phyloP scores from a whole-genome alignment of 2,329 filamentous ascomycete genomes.

The Verticillium nubilum region DNA sequence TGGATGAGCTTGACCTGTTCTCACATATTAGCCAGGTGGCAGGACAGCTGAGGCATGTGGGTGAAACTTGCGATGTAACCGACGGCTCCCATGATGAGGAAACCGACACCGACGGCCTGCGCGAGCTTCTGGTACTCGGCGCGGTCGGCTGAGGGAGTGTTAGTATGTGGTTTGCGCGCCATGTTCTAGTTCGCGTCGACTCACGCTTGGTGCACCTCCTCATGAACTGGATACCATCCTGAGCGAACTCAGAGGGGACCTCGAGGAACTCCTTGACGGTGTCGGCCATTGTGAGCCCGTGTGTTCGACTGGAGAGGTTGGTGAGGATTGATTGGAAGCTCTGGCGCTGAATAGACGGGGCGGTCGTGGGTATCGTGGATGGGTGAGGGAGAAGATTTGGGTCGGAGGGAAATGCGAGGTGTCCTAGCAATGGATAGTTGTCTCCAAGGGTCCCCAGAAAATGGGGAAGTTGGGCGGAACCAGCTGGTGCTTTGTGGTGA shows the following conservation, averaged over 20 bases:
- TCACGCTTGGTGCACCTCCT: conserved; percentile 51
- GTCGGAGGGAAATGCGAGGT: conserved; percentile 12
- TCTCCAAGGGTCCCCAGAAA: conserved; percentile 7
- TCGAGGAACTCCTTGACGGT: conserved; percentile 67
- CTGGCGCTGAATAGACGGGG: background rate
- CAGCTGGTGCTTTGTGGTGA: conserved; percentile 9
- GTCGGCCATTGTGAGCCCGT: conserved; percentile 57
- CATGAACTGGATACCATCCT: conserved; percentile 57
- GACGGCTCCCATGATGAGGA: conserved; percentile 65
- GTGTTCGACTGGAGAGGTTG: background rate
- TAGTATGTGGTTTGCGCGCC: background rate
- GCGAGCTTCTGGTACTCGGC: conserved; percentile 39
- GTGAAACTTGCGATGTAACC: conserved; percentile 25
- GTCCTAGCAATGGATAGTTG: conserved; percentile 6
- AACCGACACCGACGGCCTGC: conserved; percentile 62
- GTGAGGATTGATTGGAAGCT: background rate
- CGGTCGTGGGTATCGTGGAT: background rate
- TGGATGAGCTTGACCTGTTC: conserved; percentile 34
- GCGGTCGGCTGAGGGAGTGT: conserved; percentile 21
- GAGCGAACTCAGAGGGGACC: conserved; percentile 60
- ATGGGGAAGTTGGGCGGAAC: conserved; percentile 4
- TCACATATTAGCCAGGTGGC: background rate
- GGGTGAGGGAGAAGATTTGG: conserved; percentile 9
- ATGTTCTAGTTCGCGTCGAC: background rate
- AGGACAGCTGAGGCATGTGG: background rate